Conservation (phyloP, 495 filamentous ascomycete species). For the Penicillium goetzii region DNA sequence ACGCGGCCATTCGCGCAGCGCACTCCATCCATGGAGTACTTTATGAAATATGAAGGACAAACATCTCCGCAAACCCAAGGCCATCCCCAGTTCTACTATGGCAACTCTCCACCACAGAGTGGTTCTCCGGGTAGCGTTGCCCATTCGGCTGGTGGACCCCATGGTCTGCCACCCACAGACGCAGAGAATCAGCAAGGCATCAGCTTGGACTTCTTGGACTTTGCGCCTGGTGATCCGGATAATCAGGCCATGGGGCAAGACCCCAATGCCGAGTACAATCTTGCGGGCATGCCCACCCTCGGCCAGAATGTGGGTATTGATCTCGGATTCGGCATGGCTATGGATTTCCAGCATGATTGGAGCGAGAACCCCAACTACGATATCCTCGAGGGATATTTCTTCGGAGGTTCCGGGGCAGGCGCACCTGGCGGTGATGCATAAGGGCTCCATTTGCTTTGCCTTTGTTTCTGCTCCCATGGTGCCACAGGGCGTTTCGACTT, state of each 20-base stretch:
- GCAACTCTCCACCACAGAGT: constrained; percentile 46
- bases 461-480: neutral
- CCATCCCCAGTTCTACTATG: constrained; percentile 43
- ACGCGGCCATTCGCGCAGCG: constrained; percentile 34
- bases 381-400: constrained; percentile 91
- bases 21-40: constrained; percentile 47
- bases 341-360: constrained; percentile 78
- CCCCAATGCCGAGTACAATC: constrained; percentile 36
- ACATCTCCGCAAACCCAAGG: constrained; percentile 36
- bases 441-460: constrained; percentile 9
- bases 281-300: constrained; percentile 34
- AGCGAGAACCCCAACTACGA: constrained; percentile 78
- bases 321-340: constrained; percentile 74
- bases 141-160: constrained; percentile 25
- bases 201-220: constrained; percentile 47
- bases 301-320: constrained; percentile 60
- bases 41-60: constrained; percentile 41
- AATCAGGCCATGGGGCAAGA: constrained; percentile 35
- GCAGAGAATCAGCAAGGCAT: constrained; percentile 38
- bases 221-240: constrained; percentile 37
- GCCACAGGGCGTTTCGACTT: neutral
- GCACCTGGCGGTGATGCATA: constrained; percentile 35
- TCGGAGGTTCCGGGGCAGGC: constrained; percentile 59
- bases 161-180: constrained; percentile 27
- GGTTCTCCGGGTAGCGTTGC: constrained; percentile 41